Percentiles rank a stretch among this genome's conserved stretches.
Evolutionary conservation across 2,329 filamentous ascomycete species (phyloP).

Genomic region (Pseudogymnoascus sp.): DNA sequence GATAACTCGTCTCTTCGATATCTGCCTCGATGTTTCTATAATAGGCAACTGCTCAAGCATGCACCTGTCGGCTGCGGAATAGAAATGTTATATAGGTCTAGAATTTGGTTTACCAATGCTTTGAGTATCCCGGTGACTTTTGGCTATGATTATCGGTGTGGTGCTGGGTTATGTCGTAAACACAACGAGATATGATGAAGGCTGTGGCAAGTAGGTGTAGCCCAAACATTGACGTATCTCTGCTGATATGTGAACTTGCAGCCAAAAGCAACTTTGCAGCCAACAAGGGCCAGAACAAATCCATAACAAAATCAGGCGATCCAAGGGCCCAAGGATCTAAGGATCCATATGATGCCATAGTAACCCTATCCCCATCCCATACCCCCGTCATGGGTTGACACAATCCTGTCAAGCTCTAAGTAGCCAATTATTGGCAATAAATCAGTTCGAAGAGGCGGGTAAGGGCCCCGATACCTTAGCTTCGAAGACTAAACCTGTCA

Average conservation of each 20-base stretch:
- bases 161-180: neutral
- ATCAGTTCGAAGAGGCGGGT: neutral
- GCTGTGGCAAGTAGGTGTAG: neutral
- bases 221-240: neutral
- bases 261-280: neutral
- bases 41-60: neutral
- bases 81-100: conserved; percentile 8
- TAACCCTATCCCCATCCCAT: neutral
- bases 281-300: neutral
- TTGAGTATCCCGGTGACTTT: neutral
- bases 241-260: neutral
- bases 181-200: neutral
- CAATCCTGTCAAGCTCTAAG: neutral
- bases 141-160: neutral
- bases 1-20: neutral
- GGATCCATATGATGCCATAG: neutral
- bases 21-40: conserved; percentile 6
- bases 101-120: conserved; percentile 7
- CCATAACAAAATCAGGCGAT: neutral
- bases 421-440: neutral
- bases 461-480: neutral
- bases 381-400: neutral
- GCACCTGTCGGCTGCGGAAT: neutral
- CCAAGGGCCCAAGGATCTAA: neutral
- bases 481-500: neutral